Evolutionary conservation across 345 rosid genomes (phyloP).

Genomic region (Pistacia vera): DNA sequence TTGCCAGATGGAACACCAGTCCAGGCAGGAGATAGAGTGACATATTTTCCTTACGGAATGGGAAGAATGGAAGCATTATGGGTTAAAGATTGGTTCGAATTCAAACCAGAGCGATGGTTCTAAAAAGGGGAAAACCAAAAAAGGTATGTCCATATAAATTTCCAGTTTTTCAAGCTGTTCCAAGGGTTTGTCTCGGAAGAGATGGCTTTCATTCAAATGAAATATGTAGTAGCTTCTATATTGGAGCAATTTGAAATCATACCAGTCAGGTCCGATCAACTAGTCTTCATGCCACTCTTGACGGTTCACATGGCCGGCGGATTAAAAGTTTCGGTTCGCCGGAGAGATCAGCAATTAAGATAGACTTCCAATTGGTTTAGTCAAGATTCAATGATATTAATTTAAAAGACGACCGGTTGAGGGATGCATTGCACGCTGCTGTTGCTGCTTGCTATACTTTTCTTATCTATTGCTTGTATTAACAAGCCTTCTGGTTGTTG

Average conservation of each 20-base stretch:
- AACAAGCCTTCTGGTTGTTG: too few relatives aligned
- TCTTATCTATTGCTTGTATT: too few relatives aligned
- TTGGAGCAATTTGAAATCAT: conserved; percentile 36
- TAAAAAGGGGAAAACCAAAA: conserved; percentile 33
- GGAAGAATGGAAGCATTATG: conserved; percentile 84
- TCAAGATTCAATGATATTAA: conserved; percentile 12
- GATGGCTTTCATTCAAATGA: conserved; percentile 82
- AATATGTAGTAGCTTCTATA: conserved; percentile 49
- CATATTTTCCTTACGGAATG: conserved; percentile 87
- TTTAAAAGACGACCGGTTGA: too few relatives aligned
- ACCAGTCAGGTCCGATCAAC: conserved; percentile 31
- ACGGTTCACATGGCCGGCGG: conserved; percentile 75
- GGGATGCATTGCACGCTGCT: too few relatives aligned
- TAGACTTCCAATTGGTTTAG: not conserved
- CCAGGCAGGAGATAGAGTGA: conserved; percentile 78
- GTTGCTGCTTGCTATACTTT: too few relatives aligned
- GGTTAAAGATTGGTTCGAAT: conserved; percentile 64
- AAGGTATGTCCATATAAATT: conserved; percentile 55
- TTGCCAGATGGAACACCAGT: conserved; percentile 72
- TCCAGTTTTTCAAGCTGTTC: conserved; percentile 80
- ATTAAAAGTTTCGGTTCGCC: conserved; percentile 43
- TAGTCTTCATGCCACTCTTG: conserved; percentile 46
- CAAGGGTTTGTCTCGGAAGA: conserved; percentile 75
- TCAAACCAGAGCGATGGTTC: conserved; percentile 74
- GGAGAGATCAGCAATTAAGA: conserved; percentile 33